A percentile compares a stretch with the other conserved stretches of the same genome.
Evolutionary conservation across 176 grass and related monocot species (phyloP).

Genomic region (Musa itinerans): DNA sequence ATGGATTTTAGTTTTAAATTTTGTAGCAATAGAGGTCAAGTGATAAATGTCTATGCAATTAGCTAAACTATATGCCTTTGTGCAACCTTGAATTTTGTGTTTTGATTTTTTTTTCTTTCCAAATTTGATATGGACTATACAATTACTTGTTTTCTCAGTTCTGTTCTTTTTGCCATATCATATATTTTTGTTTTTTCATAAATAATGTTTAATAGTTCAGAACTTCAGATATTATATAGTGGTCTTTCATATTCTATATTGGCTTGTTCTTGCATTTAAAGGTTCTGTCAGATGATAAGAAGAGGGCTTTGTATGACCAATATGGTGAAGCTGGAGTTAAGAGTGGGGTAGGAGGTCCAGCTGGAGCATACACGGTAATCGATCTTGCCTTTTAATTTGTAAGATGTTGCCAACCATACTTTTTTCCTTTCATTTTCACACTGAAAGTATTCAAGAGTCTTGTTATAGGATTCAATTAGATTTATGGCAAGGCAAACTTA

Average conservation of each 20-base stretch:
- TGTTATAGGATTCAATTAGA: background rate
- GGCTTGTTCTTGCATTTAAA: constrained; percentile 27
- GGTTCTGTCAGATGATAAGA: constrained; percentile 98
- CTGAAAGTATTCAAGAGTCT: background rate
- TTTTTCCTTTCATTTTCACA: background rate
- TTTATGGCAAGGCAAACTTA: background rate
- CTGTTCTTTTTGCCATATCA: too few relatives aligned
- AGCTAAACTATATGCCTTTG: background rate
- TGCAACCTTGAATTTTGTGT: background rate
- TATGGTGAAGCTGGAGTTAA: constrained; percentile 98
- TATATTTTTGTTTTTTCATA: background rate
- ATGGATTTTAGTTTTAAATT: too few relatives aligned
- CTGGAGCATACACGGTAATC: constrained; percentile 84
- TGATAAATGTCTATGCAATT: too few relatives aligned
- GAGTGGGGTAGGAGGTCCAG: constrained; percentile 68
- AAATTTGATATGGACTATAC: background rate
- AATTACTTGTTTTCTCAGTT: background rate
- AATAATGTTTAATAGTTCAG: background rate
- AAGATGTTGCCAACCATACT: background rate
- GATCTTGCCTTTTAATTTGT: constrained; percentile 1
- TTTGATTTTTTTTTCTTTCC: background rate
- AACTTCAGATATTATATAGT: background rate
- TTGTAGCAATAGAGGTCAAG: too few relatives aligned
- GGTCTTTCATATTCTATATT: background rate
- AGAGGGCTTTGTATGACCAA: constrained; percentile 87